These are phyloP conservation scores for Glycine soja DNA, from an alignment of 306 rosid genomes.

Conservation along the genomic window DNA sequence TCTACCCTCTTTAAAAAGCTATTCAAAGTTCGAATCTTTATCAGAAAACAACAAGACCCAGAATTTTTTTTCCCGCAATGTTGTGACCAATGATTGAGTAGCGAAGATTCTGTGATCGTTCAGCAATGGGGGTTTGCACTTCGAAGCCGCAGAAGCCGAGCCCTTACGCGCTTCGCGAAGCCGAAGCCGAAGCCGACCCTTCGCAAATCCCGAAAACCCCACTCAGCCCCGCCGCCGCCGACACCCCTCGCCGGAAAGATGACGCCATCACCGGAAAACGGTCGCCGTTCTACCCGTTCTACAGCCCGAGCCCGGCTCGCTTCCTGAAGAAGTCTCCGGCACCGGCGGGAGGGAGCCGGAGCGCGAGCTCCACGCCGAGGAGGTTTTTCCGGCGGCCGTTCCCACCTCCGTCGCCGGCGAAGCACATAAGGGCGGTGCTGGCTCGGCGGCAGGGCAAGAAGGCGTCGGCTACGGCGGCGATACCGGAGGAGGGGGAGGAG, in stretches of 20 bases:
- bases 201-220: constrained; percentile 65
- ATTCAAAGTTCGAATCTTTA: constrained; percentile 48
- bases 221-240: constrained; percentile 33
- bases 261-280: constrained; percentile 49
- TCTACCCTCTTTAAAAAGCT: constrained; percentile 13
- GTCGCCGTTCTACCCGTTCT: constrained; percentile 90
- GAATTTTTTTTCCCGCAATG: constrained; percentile 41
- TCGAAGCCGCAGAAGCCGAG: constrained; percentile 82
- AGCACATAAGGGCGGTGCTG: constrained; percentile 81
- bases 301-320: constrained; percentile 91
- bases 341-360: constrained; percentile 52
- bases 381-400: constrained; percentile 87
- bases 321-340: constrained; percentile 72
- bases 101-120: constrained; percentile 41
- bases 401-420: constrained; percentile 99
- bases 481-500: constrained; percentile 83
- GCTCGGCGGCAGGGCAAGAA: constrained; percentile 85
- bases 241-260: constrained; percentile 16
- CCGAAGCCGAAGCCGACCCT: constrained; percentile 47
- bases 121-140: constrained; percentile 87
- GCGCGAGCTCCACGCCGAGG: constrained; percentile 83
- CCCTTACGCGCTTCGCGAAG: constrained; percentile 67
- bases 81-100: constrained; percentile 36
- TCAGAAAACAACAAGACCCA: constrained; percentile 41
- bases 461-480: constrained; percentile 65